Conservation (phyloP, 495 filamentous ascomycete genomes). For the Physcia stellaris region DNA sequence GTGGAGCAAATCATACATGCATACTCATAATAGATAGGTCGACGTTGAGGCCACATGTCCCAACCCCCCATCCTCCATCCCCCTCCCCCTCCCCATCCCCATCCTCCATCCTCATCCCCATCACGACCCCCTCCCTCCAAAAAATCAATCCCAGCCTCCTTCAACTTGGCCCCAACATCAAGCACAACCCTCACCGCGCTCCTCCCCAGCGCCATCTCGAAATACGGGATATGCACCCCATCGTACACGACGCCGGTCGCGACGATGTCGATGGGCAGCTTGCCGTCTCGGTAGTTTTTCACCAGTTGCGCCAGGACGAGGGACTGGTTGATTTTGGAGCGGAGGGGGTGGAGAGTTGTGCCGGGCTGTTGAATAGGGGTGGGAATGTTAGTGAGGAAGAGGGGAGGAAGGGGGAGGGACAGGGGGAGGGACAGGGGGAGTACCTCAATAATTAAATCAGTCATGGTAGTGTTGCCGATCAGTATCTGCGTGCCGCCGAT, state of each 20-base stretch:
- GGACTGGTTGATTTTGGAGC: conserved; percentile 36
- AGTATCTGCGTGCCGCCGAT: conserved; percentile 41
- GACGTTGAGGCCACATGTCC: no score
- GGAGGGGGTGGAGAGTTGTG: conserved; percentile 42
- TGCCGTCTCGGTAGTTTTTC: conserved; percentile 32
- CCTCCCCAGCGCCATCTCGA: conserved; percentile 32
- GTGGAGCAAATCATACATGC: no score
- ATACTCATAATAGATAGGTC: no score
- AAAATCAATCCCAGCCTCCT: conserved; percentile 8
- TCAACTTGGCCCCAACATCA: conserved; percentile 28
- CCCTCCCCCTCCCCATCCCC: no score
- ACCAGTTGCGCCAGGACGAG: conserved; percentile 29
- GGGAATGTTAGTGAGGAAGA: conserved; percentile 38
- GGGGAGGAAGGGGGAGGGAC: conserved; percentile 35
- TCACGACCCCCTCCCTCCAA: no score
- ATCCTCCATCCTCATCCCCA: no score
- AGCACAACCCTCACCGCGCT: conserved; percentile 27
- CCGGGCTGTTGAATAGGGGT: conserved; percentile 48
- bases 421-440: conserved; percentile 38
- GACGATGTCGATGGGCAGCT: conserved; percentile 44
- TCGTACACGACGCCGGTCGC: conserved; percentile 44
- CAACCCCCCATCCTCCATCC: no score
- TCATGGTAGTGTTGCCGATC: conserved; percentile 42
- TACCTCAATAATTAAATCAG: conserved; percentile 25
- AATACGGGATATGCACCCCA: conserved; percentile 49